Evolutionary conservation across 2,329 filamentous ascomycete genomes (phyloP).

Genomic region (Colletotrichum sojae): DNA sequence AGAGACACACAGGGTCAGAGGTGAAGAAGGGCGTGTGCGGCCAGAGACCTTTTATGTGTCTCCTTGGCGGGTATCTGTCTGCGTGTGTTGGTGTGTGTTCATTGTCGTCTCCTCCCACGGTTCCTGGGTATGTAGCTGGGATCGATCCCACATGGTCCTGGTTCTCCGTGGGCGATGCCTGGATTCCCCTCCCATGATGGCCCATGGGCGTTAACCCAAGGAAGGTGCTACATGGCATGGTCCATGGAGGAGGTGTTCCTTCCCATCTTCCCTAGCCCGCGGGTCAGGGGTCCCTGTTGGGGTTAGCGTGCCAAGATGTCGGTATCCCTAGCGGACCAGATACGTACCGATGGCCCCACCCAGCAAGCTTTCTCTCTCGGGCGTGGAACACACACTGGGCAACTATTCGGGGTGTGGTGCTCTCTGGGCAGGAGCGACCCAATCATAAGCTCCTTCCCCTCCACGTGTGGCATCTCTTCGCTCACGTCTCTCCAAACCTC

Average conservation of each 20-base stretch:
- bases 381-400: constrained; percentile 3
- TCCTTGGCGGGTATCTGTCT: background rate
- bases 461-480: constrained; percentile 38
- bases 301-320: constrained; percentile 41
- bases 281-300: background rate
- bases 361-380: constrained; percentile 32
- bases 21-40: background rate
- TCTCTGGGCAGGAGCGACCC: constrained; percentile 20
- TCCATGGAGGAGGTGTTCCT: too few species aligned
- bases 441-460: constrained; percentile 24
- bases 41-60: constrained; percentile 35
- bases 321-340: constrained; percentile 37
- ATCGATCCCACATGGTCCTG: constrained; percentile 13
- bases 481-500: background rate
- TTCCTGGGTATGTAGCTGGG: background rate
- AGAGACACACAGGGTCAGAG: background rate
- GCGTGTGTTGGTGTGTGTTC: background rate
- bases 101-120: background rate
- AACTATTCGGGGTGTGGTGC: constrained; percentile 1
- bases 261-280: background rate
- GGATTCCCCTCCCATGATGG: background rate
- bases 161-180: constrained; percentile 10
- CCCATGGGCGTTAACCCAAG: constrained; percentile 12
- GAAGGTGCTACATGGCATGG: too few species aligned
- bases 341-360: constrained; percentile 4